Percentiles rank a stretch among this genome's conserved stretches.
These are phyloP conservation scores for Aspergillus pseudotamarii DNA, from an alignment of 2,329 filamentous ascomycete species.

Conservation along the genomic window DNA sequence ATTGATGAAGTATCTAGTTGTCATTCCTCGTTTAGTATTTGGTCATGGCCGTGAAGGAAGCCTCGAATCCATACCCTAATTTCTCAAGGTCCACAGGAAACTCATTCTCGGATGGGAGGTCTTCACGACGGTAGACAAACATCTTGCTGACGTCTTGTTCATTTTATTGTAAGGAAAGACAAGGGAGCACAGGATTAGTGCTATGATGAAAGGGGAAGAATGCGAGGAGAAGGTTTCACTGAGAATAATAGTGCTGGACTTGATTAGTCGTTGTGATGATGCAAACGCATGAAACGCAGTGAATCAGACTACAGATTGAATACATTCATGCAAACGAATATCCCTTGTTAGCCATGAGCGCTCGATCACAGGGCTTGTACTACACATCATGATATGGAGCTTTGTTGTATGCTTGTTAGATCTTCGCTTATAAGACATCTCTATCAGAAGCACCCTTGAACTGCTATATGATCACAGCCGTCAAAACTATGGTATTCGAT, in stretches of 20 bases:
- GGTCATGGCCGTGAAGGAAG: not conserved
- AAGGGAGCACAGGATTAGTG: not conserved
- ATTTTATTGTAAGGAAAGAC: not conserved
- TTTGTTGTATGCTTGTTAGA: not conserved
- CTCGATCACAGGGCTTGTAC: not conserved
- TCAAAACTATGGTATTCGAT: not conserved
- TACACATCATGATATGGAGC: not conserved
- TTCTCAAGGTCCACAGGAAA: constrained; percentile 68
- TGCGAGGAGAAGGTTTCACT: not conserved
- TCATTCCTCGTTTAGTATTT: not conserved
- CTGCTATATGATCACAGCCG: not conserved
- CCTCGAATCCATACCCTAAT: constrained; percentile 64
- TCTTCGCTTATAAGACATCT: not conserved
- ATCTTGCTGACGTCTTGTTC: constrained; percentile 50
- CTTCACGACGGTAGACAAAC: constrained; percentile 72
- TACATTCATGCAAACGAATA: not conserved
- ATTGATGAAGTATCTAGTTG: constrained; percentile 74
- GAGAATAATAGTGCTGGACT: not conserved
- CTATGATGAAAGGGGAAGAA: not conserved
- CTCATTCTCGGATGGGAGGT: constrained; percentile 69
- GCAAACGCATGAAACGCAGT: not conserved
- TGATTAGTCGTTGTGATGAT: not conserved
- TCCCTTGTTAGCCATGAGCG: not conserved
- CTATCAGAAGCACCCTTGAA: not conserved
- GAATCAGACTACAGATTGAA: not conserved